phyloP scores from a whole-genome alignment of 768 basidiomycete genomes.

The Tremella fuciformis region DNA sequence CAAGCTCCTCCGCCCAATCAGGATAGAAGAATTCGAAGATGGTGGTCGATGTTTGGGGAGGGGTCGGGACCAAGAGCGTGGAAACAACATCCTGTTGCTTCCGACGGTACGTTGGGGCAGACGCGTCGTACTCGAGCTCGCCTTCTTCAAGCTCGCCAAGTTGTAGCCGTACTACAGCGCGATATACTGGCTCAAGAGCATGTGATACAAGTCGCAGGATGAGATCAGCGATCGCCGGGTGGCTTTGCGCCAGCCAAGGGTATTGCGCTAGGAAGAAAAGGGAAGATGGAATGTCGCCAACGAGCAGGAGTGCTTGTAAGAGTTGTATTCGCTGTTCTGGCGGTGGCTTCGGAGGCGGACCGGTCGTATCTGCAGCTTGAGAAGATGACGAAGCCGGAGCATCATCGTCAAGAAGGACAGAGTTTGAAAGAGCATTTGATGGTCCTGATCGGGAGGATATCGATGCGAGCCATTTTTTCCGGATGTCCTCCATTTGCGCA shows the following conservation, averaged over 20 bases:
- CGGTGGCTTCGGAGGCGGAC: constrained; percentile 51
- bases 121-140: constrained; percentile 17
- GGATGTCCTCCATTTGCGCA: constrained; percentile 66
- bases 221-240: constrained; percentile 80
- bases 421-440: constrained; percentile 36
- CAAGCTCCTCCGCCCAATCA: constrained; percentile 71
- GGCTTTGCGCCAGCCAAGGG: constrained; percentile 77
- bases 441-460: constrained; percentile 32
- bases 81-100: constrained; percentile 58
- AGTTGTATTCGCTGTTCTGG: constrained; percentile 74
- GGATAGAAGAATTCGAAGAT: constrained; percentile 90
- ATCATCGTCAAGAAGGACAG: constrained; percentile 57
- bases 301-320: constrained; percentile 71
- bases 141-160: constrained; percentile 5
- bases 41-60: constrained; percentile 69
- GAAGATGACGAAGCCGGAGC: constrained; percentile 53
- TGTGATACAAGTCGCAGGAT: constrained; percentile 70
- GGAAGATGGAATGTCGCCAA: constrained; percentile 78
- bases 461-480: constrained; percentile 61
- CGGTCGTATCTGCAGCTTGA: constrained; percentile 53
- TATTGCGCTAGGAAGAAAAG: constrained; percentile 74
- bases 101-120: constrained; percentile 11
- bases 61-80: constrained; percentile 75
- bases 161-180: neutral
- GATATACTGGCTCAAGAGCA: constrained; percentile 69